Evolutionary conservation across 2,329 filamentous ascomycete genomes (phyloP).

Genomic region (Zelopaecilomyces penicillatus): DNA sequence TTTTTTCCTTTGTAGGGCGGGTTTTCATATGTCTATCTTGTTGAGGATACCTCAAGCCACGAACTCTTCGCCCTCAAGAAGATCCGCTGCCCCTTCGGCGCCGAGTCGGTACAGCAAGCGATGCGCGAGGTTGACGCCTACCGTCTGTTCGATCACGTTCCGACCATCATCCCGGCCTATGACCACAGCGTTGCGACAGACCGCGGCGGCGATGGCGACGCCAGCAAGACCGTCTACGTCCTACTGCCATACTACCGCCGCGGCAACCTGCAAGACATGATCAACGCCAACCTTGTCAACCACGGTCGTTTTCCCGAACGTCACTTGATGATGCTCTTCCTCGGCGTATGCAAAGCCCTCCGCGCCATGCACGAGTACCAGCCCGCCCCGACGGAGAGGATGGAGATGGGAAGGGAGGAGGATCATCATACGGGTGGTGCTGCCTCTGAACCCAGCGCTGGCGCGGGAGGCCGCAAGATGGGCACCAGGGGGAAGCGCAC

Average conservation of each 20-base stretch:
- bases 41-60: slow-evolving; percentile 78
- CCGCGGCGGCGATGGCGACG: slow-evolving; percentile 51
- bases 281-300: slow-evolving; percentile 97
- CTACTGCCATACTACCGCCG: slow-evolving; percentile 90
- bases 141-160: slow-evolving; percentile 72
- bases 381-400: slow-evolving; percentile 36
- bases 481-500: slow-evolving; percentile 33
- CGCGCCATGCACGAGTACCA: slow-evolving; percentile 87
- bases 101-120: slow-evolving; percentile 89
- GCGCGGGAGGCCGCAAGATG: slow-evolving; percentile 13
- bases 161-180: slow-evolving; percentile 78
- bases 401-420: slow-evolving; percentile 41
- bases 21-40: slow-evolving; percentile 98
- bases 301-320: slow-evolving; percentile 84
- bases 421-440: slow-evolving; percentile 28
- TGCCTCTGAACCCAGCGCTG: slow-evolving; percentile 11
- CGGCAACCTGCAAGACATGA: slow-evolving; percentile 94
- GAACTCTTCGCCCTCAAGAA: slow-evolving; percentile 94
- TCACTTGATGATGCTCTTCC: slow-evolving; percentile 78
- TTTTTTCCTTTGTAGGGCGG: slow-evolving; percentile 54
- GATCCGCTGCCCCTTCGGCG: slow-evolving; percentile 95
- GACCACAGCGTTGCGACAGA: slow-evolving; percentile 78
- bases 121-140: slow-evolving; percentile 98
- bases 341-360: slow-evolving; percentile 83
- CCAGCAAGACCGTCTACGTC: slow-evolving; percentile 90